A percentile compares a stretch with the other conserved stretches of the same genome.
These are phyloP conservation scores for Penicillium hordei DNA, from an alignment of 2,329 filamentous ascomycete species.

Conservation along the genomic window DNA sequence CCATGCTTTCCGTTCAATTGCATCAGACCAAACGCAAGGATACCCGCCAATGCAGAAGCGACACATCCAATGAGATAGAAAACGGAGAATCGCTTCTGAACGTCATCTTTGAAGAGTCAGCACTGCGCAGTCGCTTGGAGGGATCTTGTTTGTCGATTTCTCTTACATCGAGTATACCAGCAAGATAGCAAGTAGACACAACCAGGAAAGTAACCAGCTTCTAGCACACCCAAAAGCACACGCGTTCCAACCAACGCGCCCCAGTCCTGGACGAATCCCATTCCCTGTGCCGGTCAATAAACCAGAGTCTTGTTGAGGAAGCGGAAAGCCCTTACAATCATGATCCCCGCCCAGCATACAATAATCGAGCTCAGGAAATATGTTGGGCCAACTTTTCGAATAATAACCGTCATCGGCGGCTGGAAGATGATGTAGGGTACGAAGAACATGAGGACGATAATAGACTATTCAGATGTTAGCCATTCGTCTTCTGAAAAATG, in stretches of 20 bases:
- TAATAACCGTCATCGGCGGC: constrained; percentile 32
- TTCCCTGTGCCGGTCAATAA: constrained; percentile 24
- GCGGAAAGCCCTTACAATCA: constrained; percentile 24
- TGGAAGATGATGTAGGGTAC: constrained; percentile 35
- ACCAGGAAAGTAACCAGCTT: constrained; percentile 64
- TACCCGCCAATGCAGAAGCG: constrained; percentile 50
- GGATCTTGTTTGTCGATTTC: neutral
- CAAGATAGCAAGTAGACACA: constrained; percentile 71
- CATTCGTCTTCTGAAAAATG: neutral
- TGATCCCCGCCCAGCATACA: constrained; percentile 30
- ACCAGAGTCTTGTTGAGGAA: too few species aligned
- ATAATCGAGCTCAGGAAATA: constrained; percentile 31
- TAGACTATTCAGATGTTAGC: constrained; percentile 22
- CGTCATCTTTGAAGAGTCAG: constrained; percentile 23
- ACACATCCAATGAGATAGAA: constrained; percentile 54
- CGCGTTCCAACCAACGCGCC: constrained; percentile 28
- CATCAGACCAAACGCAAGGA: constrained; percentile 46
- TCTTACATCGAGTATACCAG: constrained; percentile 60
- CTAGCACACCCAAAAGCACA: constrained; percentile 30
- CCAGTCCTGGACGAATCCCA: constrained; percentile 33
- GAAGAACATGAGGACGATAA: constrained; percentile 37
- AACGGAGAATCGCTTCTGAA: constrained; percentile 39
- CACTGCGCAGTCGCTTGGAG: neutral
- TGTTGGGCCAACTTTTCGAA: constrained; percentile 33
- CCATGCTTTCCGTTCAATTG: constrained; percentile 46